Conservation (phyloP, 176 grass and related monocot species). For the Triticum turgidum region DNA sequence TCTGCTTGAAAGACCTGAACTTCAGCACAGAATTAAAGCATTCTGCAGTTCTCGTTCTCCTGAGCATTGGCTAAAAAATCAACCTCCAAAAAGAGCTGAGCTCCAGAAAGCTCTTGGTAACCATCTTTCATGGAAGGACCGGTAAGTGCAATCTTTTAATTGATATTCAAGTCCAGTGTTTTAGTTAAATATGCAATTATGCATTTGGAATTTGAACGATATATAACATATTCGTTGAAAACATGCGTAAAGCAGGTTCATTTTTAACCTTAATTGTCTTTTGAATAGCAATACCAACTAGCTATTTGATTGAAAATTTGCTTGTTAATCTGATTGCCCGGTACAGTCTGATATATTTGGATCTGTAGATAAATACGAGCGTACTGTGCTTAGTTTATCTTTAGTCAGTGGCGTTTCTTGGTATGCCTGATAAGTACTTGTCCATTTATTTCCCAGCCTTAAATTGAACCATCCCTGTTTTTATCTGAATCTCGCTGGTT, state of each 20-base stretch:
- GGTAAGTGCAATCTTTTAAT: slow-evolving; percentile 56
- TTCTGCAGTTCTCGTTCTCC: slow-evolving; percentile 72
- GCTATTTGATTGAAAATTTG: neutral
- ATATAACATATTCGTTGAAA: neutral
- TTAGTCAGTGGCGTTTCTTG: neutral
- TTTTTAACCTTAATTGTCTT: neutral
- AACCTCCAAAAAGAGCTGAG: slow-evolving; percentile 91
- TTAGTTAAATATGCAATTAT: slow-evolving; percentile 9
- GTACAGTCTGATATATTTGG: neutral
- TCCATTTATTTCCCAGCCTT: neutral
- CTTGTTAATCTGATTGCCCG: neutral
- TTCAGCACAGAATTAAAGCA: slow-evolving; percentile 82
- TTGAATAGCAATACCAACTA: neutral
- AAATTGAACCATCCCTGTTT: neutral
- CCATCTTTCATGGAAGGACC: slow-evolving; percentile 98
- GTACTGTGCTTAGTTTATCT: neutral
- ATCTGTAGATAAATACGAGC: neutral
- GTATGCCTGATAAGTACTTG: slow-evolving; percentile 6
- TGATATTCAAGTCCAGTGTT: slow-evolving; percentile 8
- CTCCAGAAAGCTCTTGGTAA: slow-evolving; percentile 98
- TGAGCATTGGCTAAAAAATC: slow-evolving; percentile 95
- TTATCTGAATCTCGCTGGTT: neutral
- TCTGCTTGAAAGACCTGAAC: slow-evolving; percentile 83
- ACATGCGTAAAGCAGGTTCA: slow-evolving; percentile 15
- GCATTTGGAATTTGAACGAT: neutral